phyloP scores from a whole-genome alignment of 139 green algal genomes.

The Astrephomene gubernaculifera region DNA sequence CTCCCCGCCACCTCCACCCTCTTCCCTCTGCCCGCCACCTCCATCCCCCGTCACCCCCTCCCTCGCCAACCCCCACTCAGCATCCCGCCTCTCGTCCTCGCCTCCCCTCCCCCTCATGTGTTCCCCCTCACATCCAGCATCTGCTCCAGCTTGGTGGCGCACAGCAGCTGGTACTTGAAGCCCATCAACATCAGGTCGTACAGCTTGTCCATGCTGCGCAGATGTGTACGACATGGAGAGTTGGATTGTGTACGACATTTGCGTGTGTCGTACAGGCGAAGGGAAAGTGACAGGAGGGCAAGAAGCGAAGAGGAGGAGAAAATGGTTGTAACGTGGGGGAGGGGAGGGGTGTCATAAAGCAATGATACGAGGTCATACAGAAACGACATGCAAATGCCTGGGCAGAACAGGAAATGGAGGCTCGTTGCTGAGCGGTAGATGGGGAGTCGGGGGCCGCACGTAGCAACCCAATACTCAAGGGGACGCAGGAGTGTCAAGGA shows the following conservation, averaged over 20 bases:
- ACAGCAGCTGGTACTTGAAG: constrained; percentile 80
- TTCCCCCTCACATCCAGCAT: constrained; percentile 71
- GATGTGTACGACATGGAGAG: no score
- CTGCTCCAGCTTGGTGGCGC: constrained; percentile 47
- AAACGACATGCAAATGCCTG: no score
- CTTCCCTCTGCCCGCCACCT: background rate
- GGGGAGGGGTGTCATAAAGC: background rate
- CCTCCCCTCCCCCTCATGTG: background rate
- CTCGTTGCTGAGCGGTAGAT: no score
- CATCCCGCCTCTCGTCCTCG: background rate
- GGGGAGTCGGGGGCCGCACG: no score
- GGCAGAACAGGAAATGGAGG: no score
- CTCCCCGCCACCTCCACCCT: background rate
- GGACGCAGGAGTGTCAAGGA: no score
- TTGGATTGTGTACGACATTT: no score
- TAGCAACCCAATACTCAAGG: no score
- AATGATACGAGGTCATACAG: no score
- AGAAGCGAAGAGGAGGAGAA: background rate
- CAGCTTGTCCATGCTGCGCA: constrained; percentile 85
- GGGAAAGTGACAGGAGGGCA: no score
- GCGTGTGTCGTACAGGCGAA: no score
- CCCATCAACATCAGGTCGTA: constrained; percentile 90
- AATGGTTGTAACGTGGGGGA: background rate
- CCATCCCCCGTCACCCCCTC: background rate
- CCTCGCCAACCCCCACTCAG: background rate